Conservation (phyloP, 108 stramenopile genomes). For the Skeletonema costatum region DNA sequence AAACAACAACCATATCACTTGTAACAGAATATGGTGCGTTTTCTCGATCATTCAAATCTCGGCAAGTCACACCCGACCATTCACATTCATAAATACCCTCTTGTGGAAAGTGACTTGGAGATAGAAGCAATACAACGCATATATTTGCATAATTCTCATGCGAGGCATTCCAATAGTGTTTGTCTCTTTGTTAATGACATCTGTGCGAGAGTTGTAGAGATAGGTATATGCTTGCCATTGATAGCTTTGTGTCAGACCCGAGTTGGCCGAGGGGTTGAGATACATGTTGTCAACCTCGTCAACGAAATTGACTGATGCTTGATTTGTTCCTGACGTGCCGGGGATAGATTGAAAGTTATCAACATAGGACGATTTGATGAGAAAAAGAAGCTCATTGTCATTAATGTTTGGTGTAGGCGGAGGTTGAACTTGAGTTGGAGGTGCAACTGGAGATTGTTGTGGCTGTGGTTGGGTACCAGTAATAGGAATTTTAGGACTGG, state of each 20-base stretch:
- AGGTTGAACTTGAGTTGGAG: not conserved
- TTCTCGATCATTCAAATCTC: slow-evolving; percentile 1
- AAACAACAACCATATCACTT: not conserved
- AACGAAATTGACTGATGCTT: slow-evolving; percentile 1
- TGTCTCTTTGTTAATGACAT: slow-evolving; percentile 8
- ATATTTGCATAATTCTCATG: slow-evolving; percentile 16
- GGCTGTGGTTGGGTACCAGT: not conserved
- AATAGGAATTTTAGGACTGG: not conserved
- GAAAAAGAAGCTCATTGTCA: slow-evolving; percentile 15
- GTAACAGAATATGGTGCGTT: not conserved
- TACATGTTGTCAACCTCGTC: not conserved
- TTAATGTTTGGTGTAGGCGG: not conserved
- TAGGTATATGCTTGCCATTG: slow-evolving; percentile 25
- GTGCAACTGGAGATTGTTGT: not conserved
- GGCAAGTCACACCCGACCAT: slow-evolving; percentile 21
- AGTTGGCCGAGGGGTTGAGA: not conserved
- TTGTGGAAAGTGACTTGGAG: not conserved
- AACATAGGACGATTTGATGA: slow-evolving; percentile 9
- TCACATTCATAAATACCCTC: slow-evolving; percentile 8
- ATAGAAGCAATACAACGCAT: slow-evolving; percentile 14
- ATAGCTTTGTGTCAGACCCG: slow-evolving; percentile 1
- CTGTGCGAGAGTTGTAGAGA: slow-evolving; percentile 7
- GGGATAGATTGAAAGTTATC: slow-evolving; percentile 10
- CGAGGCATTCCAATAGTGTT: slow-evolving; percentile 6
- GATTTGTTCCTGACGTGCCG: slow-evolving; percentile 13